Evolutionary conservation across 768 basidiomycete species (phyloP).

Genomic region (Boletus pseudo-olivaceus): DNA sequence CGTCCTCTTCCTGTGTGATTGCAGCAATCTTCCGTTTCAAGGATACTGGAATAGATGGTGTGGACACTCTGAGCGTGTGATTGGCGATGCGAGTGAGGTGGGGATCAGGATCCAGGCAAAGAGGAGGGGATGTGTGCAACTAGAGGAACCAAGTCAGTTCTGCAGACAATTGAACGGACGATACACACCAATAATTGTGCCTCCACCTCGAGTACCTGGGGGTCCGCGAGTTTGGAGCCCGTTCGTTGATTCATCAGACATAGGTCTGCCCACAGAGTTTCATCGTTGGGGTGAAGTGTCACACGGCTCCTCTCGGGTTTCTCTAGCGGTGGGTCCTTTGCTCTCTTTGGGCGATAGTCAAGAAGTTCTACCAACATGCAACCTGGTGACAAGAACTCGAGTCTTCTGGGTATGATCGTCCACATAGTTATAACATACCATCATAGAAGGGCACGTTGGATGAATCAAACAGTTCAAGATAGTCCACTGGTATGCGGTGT

Average conservation of each 20-base stretch:
- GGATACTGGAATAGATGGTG: slow-evolving; percentile 67
- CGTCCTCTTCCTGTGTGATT: slow-evolving; percentile 72
- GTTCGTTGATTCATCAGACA: slow-evolving; percentile 61
- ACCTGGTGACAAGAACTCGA: slow-evolving; percentile 40
- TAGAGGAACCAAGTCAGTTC: slow-evolving; percentile 29
- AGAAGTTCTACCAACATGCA: slow-evolving; percentile 83
- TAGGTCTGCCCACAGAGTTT: slow-evolving; percentile 77
- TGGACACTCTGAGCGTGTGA: slow-evolving; percentile 66
- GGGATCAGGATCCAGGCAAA: slow-evolving; percentile 79
- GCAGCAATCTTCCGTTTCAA: slow-evolving; percentile 74
- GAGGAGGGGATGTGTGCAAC: slow-evolving; percentile 70
- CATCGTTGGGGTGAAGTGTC: slow-evolving; percentile 72
- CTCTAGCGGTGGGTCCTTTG: slow-evolving; percentile 54
- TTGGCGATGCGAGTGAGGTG: slow-evolving; percentile 76
- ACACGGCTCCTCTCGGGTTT: slow-evolving; percentile 64
- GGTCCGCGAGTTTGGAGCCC: slow-evolving; percentile 63
- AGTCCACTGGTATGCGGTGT: slow-evolving; percentile 82
- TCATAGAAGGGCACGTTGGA: slow-evolving; percentile 79
- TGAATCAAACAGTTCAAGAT: slow-evolving; percentile 74
- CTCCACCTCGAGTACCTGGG: slow-evolving; percentile 70
- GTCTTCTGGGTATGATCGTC: background rate
- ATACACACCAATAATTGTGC: slow-evolving; percentile 63
- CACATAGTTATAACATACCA: slow-evolving; percentile 43
- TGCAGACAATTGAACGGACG: background rate
- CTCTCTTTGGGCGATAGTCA: slow-evolving; percentile 64